Base-by-base conservation (phyloP, 1,284 basidiomycete species). In the Marasmius fiardii region DNA sequence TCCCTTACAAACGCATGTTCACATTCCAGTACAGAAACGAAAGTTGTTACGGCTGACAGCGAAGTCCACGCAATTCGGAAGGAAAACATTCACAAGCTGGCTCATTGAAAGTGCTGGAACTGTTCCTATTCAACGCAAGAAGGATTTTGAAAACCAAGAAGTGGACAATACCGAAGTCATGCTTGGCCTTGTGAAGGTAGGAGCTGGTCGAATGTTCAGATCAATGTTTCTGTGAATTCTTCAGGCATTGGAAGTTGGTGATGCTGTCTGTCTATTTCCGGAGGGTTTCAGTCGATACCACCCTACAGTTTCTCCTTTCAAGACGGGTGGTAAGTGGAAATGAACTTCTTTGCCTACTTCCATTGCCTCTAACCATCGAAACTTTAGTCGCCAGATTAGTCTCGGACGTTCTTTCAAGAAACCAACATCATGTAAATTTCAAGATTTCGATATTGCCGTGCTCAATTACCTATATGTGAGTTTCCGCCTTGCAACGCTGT, bases 101-200 rank as follows among this genome's bases (percentile, higher is more conserved):
- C 77, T 94, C 18, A 92, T 94, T 53, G 91, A 93, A 66, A 86
- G 85, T 24, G 88, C 89, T 2, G 92, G 92, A 14, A 92, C 92
- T 1, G 79, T 94, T 1, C 92, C 92, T 0, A 81, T 94, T 45
- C 83, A 87, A 65, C 77, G 92, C 54, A 78, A 82, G 43, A 90
- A 88, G 61, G 92, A 94, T 64, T 81, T 75, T 0, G 76, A 84
- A 53, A 77, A 68, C 35, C 68, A 49, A 33, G 47, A 65, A 24
- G 76, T 76, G 1, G 85, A 94, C 68, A 94, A 94, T 66, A 74
- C 77, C 1, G 73, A 80, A 1, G 81, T 79, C 12, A 88, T 94
- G 83, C 72, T 74, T 37, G 78, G 80, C 49, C 77, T 94, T 14
- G 80, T 86, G 67, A 74, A 87, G 74, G 88, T 86, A 61, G 37